Conservation (phyloP, 495 filamentous ascomycete genomes). For the Lasiosphaeria ovina region DNA sequence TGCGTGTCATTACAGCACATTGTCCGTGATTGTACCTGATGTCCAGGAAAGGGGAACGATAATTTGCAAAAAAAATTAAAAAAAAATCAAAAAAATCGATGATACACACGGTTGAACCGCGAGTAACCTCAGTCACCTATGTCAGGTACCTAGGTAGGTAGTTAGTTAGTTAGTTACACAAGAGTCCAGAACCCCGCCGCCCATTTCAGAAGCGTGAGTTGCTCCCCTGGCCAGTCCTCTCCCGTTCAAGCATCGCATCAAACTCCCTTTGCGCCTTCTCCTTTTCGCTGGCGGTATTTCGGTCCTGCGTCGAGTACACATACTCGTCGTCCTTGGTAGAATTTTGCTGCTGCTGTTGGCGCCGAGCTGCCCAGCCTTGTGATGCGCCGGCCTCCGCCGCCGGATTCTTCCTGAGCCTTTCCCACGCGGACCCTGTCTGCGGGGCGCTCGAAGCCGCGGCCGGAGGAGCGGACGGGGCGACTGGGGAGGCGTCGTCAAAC, state of each 20-base stretch:
- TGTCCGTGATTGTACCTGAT: too few species aligned
- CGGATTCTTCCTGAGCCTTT: conserved; percentile 32
- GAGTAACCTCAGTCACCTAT: too few species aligned
- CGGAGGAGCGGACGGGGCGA: conserved; percentile 21
- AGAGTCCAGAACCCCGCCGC: neutral
- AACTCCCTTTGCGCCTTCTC: conserved; percentile 48
- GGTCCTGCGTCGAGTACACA: conserved; percentile 32
- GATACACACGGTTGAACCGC: too few species aligned
- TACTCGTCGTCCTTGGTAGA: conserved; percentile 29
- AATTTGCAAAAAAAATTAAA: too few species aligned
- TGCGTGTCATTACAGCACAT: too few species aligned
- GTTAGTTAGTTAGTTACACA: too few species aligned
- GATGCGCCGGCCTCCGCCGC: conserved; percentile 7
- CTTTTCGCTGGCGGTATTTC: conserved; percentile 37
- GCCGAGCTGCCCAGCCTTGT: conserved; percentile 18
- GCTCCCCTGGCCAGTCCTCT: conserved; percentile 30
- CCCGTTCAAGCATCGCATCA: conserved; percentile 41
- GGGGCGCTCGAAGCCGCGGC: too few species aligned
- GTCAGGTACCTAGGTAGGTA: too few species aligned
- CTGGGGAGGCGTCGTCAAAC: conserved; percentile 41
- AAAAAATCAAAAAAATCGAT: too few species aligned
- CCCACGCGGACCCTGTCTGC: conserved; percentile 36
- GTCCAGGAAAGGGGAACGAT: too few species aligned
- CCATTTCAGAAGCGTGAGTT: neutral
- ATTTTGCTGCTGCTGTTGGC: conserved; percentile 16